These are phyloP conservation scores for Adansonia digitata DNA, from an alignment of 345 rosid species.

Conservation along the genomic window DNA sequence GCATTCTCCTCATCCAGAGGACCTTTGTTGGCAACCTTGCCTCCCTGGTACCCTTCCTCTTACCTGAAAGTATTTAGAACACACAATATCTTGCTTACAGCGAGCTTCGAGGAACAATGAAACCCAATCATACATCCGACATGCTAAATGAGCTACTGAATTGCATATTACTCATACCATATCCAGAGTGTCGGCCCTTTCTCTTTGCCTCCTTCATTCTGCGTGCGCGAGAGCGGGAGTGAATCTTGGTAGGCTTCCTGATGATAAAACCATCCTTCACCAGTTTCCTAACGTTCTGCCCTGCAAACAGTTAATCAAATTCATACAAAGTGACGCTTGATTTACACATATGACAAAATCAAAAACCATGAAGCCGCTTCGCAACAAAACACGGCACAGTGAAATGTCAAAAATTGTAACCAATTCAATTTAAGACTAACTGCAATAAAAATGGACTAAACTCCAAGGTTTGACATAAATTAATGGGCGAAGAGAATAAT, in stretches of 20 bases:
- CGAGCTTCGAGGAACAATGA: neutral
- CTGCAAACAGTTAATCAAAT: slow-evolving; percentile 26
- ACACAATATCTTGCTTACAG: neutral
- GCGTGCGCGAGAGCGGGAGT: slow-evolving; percentile 76
- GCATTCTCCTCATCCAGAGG: slow-evolving; percentile 76
- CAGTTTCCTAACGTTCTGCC: slow-evolving; percentile 72
- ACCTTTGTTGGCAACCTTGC: slow-evolving; percentile 72
- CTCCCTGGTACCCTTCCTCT: slow-evolving; percentile 77
- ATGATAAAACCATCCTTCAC: slow-evolving; percentile 77
- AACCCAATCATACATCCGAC: neutral
- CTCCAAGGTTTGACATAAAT: neutral
- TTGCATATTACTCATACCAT: slow-evolving; percentile 32
- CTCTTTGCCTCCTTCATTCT: slow-evolving; percentile 68
- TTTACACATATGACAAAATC: neutral
- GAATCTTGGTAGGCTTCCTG: slow-evolving; percentile 74
- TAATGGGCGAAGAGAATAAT: neutral
- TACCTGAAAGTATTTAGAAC: slow-evolving; percentile 34
- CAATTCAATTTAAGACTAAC: neutral
- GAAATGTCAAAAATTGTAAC: neutral
- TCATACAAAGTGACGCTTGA: neutral
- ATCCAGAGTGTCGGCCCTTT: slow-evolving; percentile 80
- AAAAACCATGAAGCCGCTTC: neutral
- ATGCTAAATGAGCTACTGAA: neutral
- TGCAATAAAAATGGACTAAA: neutral
- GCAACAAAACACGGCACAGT: neutral